Evolutionary conservation across 2,329 filamentous ascomycete species (phyloP), one percentile per base, ranked within the genome.

Genomic region (Talaromyces islandicus): DNA sequence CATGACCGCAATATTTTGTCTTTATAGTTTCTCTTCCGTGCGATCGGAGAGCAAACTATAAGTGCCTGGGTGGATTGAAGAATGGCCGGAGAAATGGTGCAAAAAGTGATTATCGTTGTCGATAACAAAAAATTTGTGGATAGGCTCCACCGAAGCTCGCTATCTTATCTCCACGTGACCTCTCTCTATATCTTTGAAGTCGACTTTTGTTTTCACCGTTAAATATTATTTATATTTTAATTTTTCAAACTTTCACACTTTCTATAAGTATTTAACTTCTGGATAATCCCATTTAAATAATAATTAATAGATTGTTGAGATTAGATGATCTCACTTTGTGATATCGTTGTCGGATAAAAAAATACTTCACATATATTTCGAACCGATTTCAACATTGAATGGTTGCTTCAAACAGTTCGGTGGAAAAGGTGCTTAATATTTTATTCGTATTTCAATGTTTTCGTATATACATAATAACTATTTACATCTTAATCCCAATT

Each of bases 1-100:
- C 83, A 86, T 86, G 25, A 25, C 32, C 2, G 24, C 43, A 27
- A 4, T 29, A 19, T 21, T 17, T 12, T 3, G 12, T 43, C 24
- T 2, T 5, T 43, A 41, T 55, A 25, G 3, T 17, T 21, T 21
- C 43, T 4, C 43, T 46, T 4, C 2, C 9, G 9, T 46, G 43
- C 43, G 19, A 24, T 46, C 11, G 43, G 9, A 6, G 4, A 24
- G 6, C 7, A 12, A 19, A 21, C 19, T 35, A 35, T 12, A 27
- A 27, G 3, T 24, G 24, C 17, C 19, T 56, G 35, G 24, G 17
- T 43, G 14, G 53, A 38, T 46, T 48, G 19, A 29, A 46, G 27
- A 48, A 21, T n/a, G 14, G 24, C 48, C 27, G 14, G 27, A 25
- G 24, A 21, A 56, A 32, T 41, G n/a, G 19, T 14, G 21, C 12